These are phyloP conservation scores for Cyclocybe cylindracea DNA, from an alignment of 768 basidiomycete species.

Conservation along the genomic window DNA sequence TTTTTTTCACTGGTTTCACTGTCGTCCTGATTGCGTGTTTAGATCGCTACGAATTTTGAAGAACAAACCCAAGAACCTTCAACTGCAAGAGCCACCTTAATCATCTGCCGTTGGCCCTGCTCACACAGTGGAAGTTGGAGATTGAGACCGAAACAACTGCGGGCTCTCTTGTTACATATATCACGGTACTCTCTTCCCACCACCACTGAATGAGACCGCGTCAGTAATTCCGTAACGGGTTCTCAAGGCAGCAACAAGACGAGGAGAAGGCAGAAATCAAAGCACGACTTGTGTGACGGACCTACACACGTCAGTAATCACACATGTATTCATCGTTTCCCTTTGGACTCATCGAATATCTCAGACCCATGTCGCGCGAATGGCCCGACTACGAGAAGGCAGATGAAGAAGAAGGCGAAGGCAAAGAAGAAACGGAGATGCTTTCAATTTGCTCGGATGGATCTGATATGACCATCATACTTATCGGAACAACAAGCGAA, in stretches of 20 bases:
- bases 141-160: slow-evolving; percentile 57
- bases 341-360: neutral
- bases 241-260: slow-evolving; percentile 45
- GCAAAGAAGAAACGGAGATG: slow-evolving; percentile 32
- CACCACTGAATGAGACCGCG: neutral
- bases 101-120: slow-evolving; percentile 62
- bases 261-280: slow-evolving; percentile 47
- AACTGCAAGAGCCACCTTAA: slow-evolving; percentile 67
- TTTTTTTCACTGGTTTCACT: neutral
- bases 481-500: slow-evolving; percentile 29
- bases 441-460: slow-evolving; percentile 38
- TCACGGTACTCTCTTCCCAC: slow-evolving; percentile 42
- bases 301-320: slow-evolving; percentile 37
- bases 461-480: slow-evolving; percentile 23
- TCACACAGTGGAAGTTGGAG: slow-evolving; percentile 68
- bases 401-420: slow-evolving; percentile 47
- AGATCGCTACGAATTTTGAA: slow-evolving; percentile 63
- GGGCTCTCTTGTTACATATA: slow-evolving; percentile 57
- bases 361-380: slow-evolving; percentile 57
- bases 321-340: neutral
- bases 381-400: slow-evolving; percentile 57
- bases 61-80: slow-evolving; percentile 50
- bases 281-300: slow-evolving; percentile 67
- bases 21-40: slow-evolving; percentile 3
- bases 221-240: neutral